Conservation (phyloP, 2,329 filamentous ascomycete genomes). For the Ceratocystis papillata region DNA sequence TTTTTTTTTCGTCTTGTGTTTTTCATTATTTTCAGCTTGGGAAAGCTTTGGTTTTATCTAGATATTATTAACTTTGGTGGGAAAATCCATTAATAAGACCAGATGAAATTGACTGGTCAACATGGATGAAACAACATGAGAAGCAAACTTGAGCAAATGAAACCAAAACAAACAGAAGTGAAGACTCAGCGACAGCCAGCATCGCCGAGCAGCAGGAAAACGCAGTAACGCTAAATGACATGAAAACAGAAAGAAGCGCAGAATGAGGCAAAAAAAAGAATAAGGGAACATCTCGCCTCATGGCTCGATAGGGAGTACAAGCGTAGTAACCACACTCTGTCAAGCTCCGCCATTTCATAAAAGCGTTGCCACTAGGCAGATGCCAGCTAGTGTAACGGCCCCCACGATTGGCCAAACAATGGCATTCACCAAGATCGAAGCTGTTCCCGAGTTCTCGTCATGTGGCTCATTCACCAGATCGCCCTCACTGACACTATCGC, state of each 20-base stretch:
- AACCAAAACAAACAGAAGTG: constrained; percentile 10
- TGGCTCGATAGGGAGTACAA: background rate
- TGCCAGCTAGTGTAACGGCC: constrained; percentile 5
- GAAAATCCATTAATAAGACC: background rate
- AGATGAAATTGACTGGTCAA: background rate
- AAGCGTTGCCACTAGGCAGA: constrained; percentile 13
- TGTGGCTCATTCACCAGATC: background rate
- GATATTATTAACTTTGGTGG: background rate
- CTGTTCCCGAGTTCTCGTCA: constrained; percentile 2
- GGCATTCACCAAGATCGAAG: constrained; percentile 16
- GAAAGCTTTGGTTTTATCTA: background rate
- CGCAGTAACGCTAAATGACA: background rate
- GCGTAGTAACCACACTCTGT: background rate
- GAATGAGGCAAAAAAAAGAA: constrained; percentile 6
- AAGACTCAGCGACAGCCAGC: background rate
- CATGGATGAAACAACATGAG: background rate
- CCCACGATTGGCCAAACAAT: constrained; percentile 23
- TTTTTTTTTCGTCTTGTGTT: background rate
- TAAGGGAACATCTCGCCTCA: background rate
- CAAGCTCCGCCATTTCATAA: background rate
- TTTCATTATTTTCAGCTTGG: constrained; percentile 11
- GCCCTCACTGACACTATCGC: constrained; percentile 7
- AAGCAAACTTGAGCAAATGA: constrained; percentile 5
- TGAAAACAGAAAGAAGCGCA: constrained; percentile 12
- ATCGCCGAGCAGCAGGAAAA: background rate